A percentile compares a stretch with the other conserved stretches of the same genome.
phyloP scores from a whole-genome alignment of 352 stramenopile species.

The Pythium rhizo-oryzae region DNA sequence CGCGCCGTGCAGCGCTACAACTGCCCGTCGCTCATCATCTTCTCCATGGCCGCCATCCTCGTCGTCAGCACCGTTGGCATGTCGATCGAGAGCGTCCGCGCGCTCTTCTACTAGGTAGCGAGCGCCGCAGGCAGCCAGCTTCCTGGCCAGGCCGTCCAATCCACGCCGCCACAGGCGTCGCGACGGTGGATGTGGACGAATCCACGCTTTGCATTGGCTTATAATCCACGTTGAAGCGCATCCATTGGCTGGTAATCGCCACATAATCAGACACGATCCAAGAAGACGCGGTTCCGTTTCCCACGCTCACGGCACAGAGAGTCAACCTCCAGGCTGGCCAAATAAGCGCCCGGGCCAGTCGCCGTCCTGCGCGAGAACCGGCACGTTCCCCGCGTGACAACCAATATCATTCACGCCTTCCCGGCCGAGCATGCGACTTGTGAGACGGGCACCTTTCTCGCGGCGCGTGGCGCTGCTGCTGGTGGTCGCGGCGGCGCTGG shows the following conservation, averaged over 20 bases:
- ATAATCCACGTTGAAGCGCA: not conserved
- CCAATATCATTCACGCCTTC: too few species aligned
- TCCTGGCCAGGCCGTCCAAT: constrained; percentile 9
- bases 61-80: constrained; percentile 63
- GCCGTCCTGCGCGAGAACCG: not conserved
- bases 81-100: constrained; percentile 53
- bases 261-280: constrained; percentile 2
- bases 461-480: not conserved
- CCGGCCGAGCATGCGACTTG: not conserved
- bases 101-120: constrained; percentile 10
- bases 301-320: not conserved
- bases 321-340: constrained; percentile 14
- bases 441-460: not conserved
- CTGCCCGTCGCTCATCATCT: constrained; percentile 68
- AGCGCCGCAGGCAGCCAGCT: too few species aligned
- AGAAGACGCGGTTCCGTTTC: not conserved
- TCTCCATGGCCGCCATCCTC: constrained; percentile 68
- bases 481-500: not conserved
- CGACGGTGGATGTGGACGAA: constrained; percentile 30
- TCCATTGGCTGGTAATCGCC: not conserved
- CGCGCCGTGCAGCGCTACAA: constrained; percentile 54
- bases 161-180: constrained; percentile 5
- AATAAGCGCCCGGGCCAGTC: not conserved
- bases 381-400: too few species aligned
- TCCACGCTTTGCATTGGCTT: constrained; percentile 11